Percentiles rank a stretch among this genome's conserved stretches.
Evolutionary conservation across 805 yeast genomes (phyloP).

Genomic region (Lipomyces spencermartinsiae): DNA sequence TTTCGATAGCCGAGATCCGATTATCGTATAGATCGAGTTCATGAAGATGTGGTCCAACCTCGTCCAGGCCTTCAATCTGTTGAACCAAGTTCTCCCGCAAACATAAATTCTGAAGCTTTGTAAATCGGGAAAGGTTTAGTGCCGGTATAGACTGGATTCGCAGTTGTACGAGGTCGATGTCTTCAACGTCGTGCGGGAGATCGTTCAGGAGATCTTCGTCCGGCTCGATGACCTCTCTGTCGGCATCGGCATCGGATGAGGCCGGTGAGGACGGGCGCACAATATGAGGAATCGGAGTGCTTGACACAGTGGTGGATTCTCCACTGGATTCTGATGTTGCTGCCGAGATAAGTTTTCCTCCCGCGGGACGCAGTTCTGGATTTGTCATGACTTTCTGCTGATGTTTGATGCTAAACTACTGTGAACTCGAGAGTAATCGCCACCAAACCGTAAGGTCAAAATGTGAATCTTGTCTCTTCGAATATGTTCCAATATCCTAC

Average conservation of each 20-base stretch:
- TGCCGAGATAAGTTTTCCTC: background rate
- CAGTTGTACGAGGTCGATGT: slow-evolving; percentile 64
- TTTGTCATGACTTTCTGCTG: background rate
- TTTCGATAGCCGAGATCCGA: slow-evolving; percentile 78
- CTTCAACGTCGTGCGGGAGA: slow-evolving; percentile 55
- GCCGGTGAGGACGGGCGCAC: slow-evolving; percentile 1
- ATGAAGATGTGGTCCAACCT: slow-evolving; percentile 61
- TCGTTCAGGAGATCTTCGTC: slow-evolving; percentile 62
- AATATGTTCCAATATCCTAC: background rate
- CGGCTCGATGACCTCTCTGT: slow-evolving; percentile 56
- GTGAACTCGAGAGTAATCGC: background rate
- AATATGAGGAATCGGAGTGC: background rate
- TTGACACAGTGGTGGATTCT: background rate
- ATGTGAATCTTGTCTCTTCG: background rate
- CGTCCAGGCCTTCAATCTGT: slow-evolving; percentile 73
- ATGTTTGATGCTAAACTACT: background rate
- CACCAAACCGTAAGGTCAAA: background rate
- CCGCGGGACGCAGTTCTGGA: background rate
- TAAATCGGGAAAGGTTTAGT: slow-evolving; percentile 60
- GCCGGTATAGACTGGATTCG: slow-evolving; percentile 58
- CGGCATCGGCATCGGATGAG: background rate
- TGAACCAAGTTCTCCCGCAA: slow-evolving; percentile 84
- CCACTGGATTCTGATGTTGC: background rate
- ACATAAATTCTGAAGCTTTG: slow-evolving; percentile 63
- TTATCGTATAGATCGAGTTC: slow-evolving; percentile 93